These are phyloP conservation scores for Prototheca wickerhamii DNA, from an alignment of 163 green algal genomes.

Conservation along the genomic window DNA sequence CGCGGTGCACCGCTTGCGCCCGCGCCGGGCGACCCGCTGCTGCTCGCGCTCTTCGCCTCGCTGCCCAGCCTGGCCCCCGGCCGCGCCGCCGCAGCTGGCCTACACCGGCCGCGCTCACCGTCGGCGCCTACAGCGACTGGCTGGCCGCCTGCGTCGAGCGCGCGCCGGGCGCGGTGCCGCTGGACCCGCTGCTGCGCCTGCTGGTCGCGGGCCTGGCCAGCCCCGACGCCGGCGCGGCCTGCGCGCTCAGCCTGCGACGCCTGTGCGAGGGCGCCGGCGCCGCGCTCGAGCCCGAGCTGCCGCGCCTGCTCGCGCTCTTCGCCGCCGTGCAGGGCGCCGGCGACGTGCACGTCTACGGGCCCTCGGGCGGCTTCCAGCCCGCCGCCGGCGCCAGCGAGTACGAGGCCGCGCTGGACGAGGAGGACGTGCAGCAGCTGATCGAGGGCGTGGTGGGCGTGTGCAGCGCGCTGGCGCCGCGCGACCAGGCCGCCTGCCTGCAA, in stretches of 20 bases:
- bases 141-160: conserved; percentile 30
- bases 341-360: conserved; percentile 6
- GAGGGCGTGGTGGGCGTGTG: conserved; percentile 37
- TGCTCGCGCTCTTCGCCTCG: conserved; percentile 48
- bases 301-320: conserved; percentile 10
- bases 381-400: neutral
- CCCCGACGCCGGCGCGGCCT: conserved; percentile 28
- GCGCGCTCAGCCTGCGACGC: conserved; percentile 45
- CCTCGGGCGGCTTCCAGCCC: conserved; percentile 2
- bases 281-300: neutral
- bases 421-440: conserved; percentile 46
- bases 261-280: conserved; percentile 42
- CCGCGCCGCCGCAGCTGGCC: conserved; percentile 29
- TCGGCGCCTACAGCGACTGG: conserved; percentile 58
- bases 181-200: conserved; percentile 33
- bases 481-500: conserved; percentile 21
- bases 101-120: conserved; percentile 43
- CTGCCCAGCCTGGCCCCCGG: conserved; percentile 52
- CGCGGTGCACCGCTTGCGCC: conserved; percentile 32
- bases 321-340: conserved; percentile 8
- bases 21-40: conserved; percentile 29
- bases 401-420: conserved; percentile 29
- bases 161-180: conserved; percentile 8
- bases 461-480: conserved; percentile 19
- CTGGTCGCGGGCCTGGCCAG: conserved; percentile 26